Percentiles rank a stretch among this genome's conserved stretches.
phyloP scores from a whole-genome alignment of 2,329 filamentous ascomycete species.

The Arthrobotrys iridis region DNA sequence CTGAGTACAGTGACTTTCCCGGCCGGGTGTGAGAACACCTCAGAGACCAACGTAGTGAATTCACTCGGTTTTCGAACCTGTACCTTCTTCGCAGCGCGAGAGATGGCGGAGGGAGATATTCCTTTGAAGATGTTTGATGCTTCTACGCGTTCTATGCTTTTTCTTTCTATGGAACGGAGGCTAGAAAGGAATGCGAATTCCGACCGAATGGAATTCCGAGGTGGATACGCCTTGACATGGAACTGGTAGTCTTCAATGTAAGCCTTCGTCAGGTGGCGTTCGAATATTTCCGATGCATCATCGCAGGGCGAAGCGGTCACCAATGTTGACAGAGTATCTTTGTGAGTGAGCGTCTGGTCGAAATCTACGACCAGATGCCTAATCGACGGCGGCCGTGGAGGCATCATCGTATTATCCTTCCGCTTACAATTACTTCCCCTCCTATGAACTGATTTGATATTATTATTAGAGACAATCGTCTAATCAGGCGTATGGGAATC shows the following conservation, averaged over 20 bases:
- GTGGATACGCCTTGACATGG: conserved; percentile 8
- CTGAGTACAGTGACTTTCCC: conserved; percentile 32
- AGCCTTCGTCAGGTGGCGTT: conserved; percentile 18
- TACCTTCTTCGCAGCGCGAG: conserved; percentile 15
- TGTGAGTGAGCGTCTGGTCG: conserved; percentile 35
- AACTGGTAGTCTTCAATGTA: conserved; percentile 29
- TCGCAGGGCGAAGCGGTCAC: conserved; percentile 31
- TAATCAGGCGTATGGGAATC: conserved; percentile 15
- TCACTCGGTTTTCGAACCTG: conserved; percentile 10
- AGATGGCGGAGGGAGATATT: neutral
- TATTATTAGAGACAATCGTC: neutral
- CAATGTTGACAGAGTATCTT: conserved; percentile 33
- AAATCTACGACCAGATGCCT: conserved; percentile 33
- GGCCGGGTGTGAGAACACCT: neutral
- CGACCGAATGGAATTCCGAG: conserved; percentile 2
- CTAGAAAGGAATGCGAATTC: conserved; percentile 27
- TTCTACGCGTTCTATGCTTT: conserved; percentile 37
- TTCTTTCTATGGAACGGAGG: conserved; percentile 21
- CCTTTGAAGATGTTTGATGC: conserved; percentile 39
- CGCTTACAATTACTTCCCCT: no score
- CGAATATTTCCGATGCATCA: conserved; percentile 17
- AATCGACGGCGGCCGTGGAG: conserved; percentile 1
- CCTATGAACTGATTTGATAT: neutral
- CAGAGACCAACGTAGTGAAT: neutral
- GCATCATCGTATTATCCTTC: neutral